Base-by-base conservation (phyloP, 345 rosid genomes). In the Camelina sativa region DNA sequence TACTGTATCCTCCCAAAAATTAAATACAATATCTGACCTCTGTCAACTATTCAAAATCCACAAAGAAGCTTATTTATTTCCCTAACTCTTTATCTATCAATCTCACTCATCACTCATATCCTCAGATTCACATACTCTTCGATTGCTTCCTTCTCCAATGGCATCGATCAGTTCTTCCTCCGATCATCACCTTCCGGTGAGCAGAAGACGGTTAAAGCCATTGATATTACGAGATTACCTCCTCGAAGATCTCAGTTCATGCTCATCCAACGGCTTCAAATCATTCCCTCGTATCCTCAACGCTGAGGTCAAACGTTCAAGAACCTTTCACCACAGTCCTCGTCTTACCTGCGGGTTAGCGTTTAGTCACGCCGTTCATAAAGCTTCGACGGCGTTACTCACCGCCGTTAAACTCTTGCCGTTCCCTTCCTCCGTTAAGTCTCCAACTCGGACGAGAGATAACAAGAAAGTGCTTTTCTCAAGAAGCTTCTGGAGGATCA, bases 241-340 rank as follows among this genome's bases (percentile, higher is more conserved):
- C 44, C 67, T 67, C 8, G 96, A 88, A 47, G 96, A 93, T 82
- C 80, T 86, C 55, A 83, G 92, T 69, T 89, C 98, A 0, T 91
- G 97, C 73, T 91, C 98, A 67, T 93, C 98, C 72, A 85, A 74
- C 71, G 92, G 94, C 71, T 93, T 93, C 87, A 87, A 88, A 69
- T 85, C 97, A 1, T 85, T 84, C 55, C 91, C 98, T 61, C 93
- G 94, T 61, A 85, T 85, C 69, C 82, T 81, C 73, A 83, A 86
- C 12, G 47, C 72, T 74, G 93, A 93, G 65, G 81, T 83, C 73
- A 87, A 73, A 73, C 79, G 76, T 20, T 72, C 69, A 51, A 19
- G 20, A 16, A 22, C 40, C 5, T 23, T 50, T 71, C 8, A 9
- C 61, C n/a, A 71, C 0, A 76, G 38, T 44, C 84, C 25, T 0